Base-by-base conservation (phyloP, 352 stramenopile species). In the Pythium dissimile region DNA sequence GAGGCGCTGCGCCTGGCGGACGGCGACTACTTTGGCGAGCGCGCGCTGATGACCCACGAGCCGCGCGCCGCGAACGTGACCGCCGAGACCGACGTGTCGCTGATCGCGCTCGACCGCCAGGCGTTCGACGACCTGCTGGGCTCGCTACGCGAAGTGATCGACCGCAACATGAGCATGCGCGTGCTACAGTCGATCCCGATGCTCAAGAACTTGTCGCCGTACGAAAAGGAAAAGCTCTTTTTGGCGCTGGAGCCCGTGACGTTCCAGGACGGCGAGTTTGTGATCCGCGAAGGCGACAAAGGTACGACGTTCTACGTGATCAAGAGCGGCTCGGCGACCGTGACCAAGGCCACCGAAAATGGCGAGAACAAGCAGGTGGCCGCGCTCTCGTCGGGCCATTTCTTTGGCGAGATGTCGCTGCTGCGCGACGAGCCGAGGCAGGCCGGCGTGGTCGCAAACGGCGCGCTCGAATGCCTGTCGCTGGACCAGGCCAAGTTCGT, bases 1-100 rank as follows among this genome's bases (percentile, higher is more conserved):
- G 90, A 97, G 68, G 75, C 98, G 60, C 97, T 96, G 71, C 87
- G 92, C 46, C 72, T 98, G 12, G 81, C 77, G 15, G 88, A 89
- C 9, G 93, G 95, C 15, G 92, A 98, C 64, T 98, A 95, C 72
- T 98, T 98, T 73, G 95, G 94, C 24, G 95, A 98, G 68, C 82
- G 94, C n/a, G 94, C 95, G 27, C 72, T 98, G 31, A 73, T 98
- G 8, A 92, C 84, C 15, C 95, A 96, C 37, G 92, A 99, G 66
- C 93, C 92, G 0, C 90, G 92, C 13, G 86, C 91, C 0, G 92
- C 91, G 0, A 88, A 88, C 34, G 59, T 97, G 4, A 89, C 84
- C 15, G 47, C 86, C 12, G 84, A 60, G 53, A 60, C 42, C 31
- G 83, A 4, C 71, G 85, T 50, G 75, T 87, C 21, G 79, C 78